Evolutionary conservation across 2,329 filamentous ascomycete species (phyloP).

Genomic region (Aschersonia sp.): DNA sequence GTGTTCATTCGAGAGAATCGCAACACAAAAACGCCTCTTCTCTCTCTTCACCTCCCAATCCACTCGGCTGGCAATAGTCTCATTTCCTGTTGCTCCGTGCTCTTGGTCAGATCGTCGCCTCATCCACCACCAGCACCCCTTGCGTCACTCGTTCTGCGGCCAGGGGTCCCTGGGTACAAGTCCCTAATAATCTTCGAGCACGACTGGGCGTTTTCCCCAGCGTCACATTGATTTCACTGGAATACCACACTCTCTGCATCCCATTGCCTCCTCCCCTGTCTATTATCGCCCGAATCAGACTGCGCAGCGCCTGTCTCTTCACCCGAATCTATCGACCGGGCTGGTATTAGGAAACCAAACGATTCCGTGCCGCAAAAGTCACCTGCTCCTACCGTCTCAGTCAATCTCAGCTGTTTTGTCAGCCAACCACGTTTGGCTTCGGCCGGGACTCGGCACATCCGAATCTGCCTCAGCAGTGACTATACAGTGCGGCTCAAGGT

Average conservation of each 20-base stretch:
- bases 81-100: too few relatives aligned
- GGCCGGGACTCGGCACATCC: constrained; percentile 4
- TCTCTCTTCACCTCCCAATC: too few relatives aligned
- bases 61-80: too few relatives aligned
- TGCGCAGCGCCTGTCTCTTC: neutral
- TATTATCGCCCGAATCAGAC: neutral
- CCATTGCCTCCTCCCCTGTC: neutral
- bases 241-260: neutral
- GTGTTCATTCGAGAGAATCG: too few relatives aligned
- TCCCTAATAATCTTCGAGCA: neutral
- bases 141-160: neutral
- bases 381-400: constrained; percentile 2
- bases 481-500: neutral
- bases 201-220: neutral
- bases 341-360: neutral
- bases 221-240: neutral
- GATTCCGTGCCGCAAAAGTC: neutral
- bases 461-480: constrained; percentile 2
- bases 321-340: neutral
- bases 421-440: constrained; percentile 3
- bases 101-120: too few relatives aligned
- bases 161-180: neutral
- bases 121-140: neutral
- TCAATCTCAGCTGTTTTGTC: constrained; percentile 1
- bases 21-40: too few relatives aligned